Evolutionary conservation across 345 rosid genomes (phyloP).

Genomic region (Heritiera fomes): DNA sequence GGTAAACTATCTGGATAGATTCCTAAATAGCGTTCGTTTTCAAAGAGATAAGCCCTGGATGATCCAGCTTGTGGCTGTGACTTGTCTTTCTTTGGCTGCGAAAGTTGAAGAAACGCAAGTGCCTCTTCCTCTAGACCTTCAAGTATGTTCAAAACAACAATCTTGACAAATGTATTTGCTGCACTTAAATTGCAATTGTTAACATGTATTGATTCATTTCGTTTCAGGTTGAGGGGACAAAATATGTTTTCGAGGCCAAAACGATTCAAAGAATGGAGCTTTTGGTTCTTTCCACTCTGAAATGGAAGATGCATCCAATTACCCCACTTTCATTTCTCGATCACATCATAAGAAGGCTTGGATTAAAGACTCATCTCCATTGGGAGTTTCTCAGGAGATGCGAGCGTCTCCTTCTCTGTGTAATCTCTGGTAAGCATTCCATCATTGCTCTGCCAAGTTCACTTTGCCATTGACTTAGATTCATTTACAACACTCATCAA

Average conservation of each 20-base stretch:
- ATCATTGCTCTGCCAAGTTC: background rate
- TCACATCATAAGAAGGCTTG: conserved; percentile 68
- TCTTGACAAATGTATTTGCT: background rate
- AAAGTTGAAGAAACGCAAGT: conserved; percentile 86
- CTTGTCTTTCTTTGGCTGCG: conserved; percentile 93
- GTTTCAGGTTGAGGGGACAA: conserved; percentile 62
- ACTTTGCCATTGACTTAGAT: background rate
- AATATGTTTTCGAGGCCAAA: conserved; percentile 76
- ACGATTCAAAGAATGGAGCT: conserved; percentile 93
- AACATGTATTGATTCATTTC: background rate
- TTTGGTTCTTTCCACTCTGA: conserved; percentile 69
- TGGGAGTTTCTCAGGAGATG: conserved; percentile 72
- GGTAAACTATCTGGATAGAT: conserved; percentile 77
- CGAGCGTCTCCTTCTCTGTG: conserved; percentile 56
- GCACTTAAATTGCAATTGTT: background rate
- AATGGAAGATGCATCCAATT: conserved; percentile 87
- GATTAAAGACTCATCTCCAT: conserved; percentile 51
- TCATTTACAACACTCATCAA: background rate
- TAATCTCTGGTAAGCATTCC: conserved; percentile 53
- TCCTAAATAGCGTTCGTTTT: conserved; percentile 45
- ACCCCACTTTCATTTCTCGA: conserved; percentile 81
- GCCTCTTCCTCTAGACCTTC: conserved; percentile 78
- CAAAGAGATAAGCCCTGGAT: conserved; percentile 81
- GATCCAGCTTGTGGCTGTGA: conserved; percentile 80
- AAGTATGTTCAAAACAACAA: conserved; percentile 43